Evolutionary conservation across 2,329 filamentous ascomycete genomes (phyloP), one percentile per base, ranked within the genome.

Genomic region (Chrysoporthe puriensis): DNA sequence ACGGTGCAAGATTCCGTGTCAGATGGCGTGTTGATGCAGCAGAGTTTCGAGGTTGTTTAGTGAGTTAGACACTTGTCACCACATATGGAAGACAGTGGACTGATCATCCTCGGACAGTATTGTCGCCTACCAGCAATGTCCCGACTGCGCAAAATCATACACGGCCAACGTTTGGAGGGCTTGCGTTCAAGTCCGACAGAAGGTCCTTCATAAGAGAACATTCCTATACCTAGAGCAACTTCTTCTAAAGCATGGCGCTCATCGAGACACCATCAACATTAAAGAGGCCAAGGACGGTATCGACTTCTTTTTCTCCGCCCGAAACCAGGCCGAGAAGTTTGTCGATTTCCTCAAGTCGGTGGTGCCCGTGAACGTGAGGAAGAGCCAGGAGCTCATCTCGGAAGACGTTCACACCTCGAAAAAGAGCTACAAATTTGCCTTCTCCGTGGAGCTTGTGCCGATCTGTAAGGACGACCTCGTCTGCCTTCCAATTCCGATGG

Each of bases 381-480:
- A 76, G 62, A 91, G 90, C n/a, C 91, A 96, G 76, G 77, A 79
- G 70, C 74, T 79, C 42, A 98, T 99, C 73, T 97, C 94, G 4
- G 90, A 93, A 82, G 95, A 99, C 79, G 88, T 91, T 14, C 96
- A 99, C 80, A 97, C 94, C 0, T 92, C 91, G 18, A 91, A 90
- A 69, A 96, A 93, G 79, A 94, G 91, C 44, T 98, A 95, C 86
- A 99, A 99, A 79, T 97, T 97, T 81, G 91, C 92, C 58, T 98
- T 89, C 80, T 96, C 94, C 0, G 89, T 91, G 64, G 93, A 97
- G 77, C 80, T 99, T 61, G 90, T 98, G 36, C 96, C 96, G 1
- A 94, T 99, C 62, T 98, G 96, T 84, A 97, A 97, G 79, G 96
- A 99, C 74, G 96, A 99, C 76, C 84, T 99, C 40, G 93, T 99